Evolutionary conservation across 2,329 filamentous ascomycete species (phyloP).

Genomic region (Fulvia fulva): DNA sequence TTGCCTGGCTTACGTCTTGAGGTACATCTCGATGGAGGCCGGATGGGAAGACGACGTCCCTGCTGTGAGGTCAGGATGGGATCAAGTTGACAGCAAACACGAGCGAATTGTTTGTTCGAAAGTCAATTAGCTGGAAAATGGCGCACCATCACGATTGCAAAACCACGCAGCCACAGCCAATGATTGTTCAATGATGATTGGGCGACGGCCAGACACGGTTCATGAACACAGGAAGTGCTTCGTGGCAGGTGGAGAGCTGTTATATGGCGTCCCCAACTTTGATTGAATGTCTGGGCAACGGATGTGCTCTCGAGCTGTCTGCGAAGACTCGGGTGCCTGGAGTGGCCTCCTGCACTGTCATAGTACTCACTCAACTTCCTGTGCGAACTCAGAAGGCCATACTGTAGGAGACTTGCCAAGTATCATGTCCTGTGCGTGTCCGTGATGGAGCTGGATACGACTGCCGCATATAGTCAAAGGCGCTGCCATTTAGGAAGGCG

Average conservation of each 20-base stretch:
- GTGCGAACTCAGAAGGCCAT: too few relatives aligned
- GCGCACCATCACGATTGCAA: neutral
- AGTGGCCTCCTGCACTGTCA: neutral
- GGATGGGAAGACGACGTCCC: neutral
- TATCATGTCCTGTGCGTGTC: too few relatives aligned
- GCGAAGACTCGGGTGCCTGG: neutral
- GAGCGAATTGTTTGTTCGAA: neutral
- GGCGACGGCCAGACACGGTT: neutral
- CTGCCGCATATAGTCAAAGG: neutral
- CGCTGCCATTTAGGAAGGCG: neutral
- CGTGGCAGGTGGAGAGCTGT: neutral
- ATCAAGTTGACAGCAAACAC: neutral
- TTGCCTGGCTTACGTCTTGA: neutral
- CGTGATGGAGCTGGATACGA: neutral
- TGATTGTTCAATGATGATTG: neutral
- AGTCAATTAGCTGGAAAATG: neutral
- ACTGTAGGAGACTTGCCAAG: too few relatives aligned
- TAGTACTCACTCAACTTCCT: neutral
- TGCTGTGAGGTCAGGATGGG: neutral
- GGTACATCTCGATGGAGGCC: neutral
- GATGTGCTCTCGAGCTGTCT: neutral
- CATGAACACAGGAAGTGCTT: neutral
- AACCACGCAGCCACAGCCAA: neutral
- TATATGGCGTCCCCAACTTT: neutral
- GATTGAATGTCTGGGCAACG: neutral